Evolutionary conservation across 1,139 yeast species (phyloP).

Genomic region (Eremothecium coryli): DNA sequence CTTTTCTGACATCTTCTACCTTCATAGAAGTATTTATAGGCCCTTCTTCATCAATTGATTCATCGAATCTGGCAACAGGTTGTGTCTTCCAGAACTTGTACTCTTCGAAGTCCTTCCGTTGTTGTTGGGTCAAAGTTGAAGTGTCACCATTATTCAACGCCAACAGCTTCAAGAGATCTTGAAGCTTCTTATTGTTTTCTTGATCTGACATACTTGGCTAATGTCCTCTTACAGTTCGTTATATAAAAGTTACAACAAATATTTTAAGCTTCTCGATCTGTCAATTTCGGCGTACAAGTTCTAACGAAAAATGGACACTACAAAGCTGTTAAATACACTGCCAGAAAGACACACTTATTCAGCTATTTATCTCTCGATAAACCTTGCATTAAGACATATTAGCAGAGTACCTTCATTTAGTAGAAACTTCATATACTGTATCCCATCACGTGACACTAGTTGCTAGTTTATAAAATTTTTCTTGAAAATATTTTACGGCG

Average conservation of each 20-base stretch:
- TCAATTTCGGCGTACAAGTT: too few species aligned
- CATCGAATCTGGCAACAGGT: constrained; percentile 79
- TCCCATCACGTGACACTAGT: neutral
- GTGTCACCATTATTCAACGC: constrained; percentile 36
- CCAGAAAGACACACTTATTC: too few species aligned
- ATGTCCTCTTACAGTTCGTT: neutral
- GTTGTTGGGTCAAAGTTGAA: constrained; percentile 41
- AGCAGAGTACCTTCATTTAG: too few species aligned
- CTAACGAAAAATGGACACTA: neutral
- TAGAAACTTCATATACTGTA: too few species aligned
- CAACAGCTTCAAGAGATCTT: constrained; percentile 36
- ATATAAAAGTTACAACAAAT: neutral
- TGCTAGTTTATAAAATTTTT: neutral
- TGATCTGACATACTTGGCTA: constrained; percentile 9
- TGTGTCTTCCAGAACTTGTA: constrained; percentile 98
- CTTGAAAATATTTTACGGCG: neutral
- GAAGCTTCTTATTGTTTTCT: constrained; percentile 25
- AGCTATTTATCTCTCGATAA: too few species aligned
- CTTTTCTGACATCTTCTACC: constrained; percentile 59
- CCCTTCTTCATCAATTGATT: constrained; percentile 59
- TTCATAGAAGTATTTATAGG: constrained; percentile 66
- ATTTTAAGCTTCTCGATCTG: constrained; percentile 1
- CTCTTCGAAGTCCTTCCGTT: constrained; percentile 72
- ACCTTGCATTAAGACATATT: too few species aligned
- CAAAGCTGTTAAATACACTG: too few species aligned